Conservation (phyloP, 2,329 filamentous ascomycete genomes). For the Fusarium proliferatum region DNA sequence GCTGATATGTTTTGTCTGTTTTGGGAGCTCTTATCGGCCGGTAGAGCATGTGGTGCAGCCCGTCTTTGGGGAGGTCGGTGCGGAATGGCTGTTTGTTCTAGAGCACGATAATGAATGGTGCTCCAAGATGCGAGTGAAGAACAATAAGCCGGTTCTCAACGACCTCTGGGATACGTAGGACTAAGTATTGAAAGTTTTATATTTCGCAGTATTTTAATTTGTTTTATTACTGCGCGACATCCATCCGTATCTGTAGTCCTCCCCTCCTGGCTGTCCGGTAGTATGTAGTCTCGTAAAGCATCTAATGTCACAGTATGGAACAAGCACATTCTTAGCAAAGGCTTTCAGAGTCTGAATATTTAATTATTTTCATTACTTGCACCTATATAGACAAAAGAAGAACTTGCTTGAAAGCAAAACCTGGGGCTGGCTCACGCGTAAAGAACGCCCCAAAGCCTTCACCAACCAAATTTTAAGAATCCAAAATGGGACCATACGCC, state of each 20-base stretch:
- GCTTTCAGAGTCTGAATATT: too few species aligned
- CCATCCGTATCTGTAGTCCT: background rate
- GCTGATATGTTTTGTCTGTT: background rate
- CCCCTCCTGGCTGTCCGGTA: background rate
- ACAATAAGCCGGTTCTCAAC: background rate
- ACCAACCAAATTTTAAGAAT: conserved; percentile 46
- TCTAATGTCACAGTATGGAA: too few species aligned
- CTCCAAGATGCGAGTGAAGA: too few species aligned
- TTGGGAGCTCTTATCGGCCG: background rate
- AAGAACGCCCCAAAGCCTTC: background rate
- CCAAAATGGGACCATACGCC: conserved; percentile 76
- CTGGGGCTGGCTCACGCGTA: background rate
- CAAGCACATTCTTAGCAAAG: accelerated
- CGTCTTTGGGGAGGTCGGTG: background rate
- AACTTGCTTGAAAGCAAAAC: background rate
- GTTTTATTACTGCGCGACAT: too few species aligned
- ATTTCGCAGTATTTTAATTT: background rate
- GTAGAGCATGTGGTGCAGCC: background rate
- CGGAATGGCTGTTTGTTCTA: background rate
- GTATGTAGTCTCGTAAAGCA: background rate
- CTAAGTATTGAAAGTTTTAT: accelerated
- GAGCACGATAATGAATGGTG: too few species aligned
- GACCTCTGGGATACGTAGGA: background rate
- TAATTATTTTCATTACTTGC: background rate
- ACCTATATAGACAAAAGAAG: background rate